These are phyloP conservation scores for Eragrostis curvula DNA, from an alignment of 176 grass and related monocot genomes.

Conservation along the genomic window DNA sequence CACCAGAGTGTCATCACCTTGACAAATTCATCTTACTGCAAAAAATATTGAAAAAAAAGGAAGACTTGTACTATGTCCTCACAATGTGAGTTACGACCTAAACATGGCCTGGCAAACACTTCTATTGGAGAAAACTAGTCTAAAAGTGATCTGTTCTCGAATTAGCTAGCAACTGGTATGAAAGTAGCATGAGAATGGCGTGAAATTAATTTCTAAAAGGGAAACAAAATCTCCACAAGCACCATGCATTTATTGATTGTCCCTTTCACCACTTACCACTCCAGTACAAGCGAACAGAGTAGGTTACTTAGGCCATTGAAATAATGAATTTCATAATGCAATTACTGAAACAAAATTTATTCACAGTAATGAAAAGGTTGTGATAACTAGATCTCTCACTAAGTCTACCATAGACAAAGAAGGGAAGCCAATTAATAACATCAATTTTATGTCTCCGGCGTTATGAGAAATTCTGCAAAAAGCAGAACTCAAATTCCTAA, in stretches of 20 bases:
- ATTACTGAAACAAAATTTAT: background rate
- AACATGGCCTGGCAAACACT: slow-evolving; percentile 7
- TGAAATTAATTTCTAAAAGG: background rate
- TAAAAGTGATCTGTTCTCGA: slow-evolving; percentile 4
- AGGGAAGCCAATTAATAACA: background rate
- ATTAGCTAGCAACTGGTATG: slow-evolving; percentile 6
- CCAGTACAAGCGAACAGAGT: slow-evolving; percentile 29
- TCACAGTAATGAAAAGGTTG: background rate
- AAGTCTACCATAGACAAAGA: background rate
- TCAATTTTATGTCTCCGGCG: background rate
- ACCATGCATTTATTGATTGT: slow-evolving; percentile 1
- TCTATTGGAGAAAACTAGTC: background rate
- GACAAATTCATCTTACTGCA: background rate
- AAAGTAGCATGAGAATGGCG: background rate
- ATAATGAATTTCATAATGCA: background rate
- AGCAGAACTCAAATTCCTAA: slow-evolving; percentile 8
- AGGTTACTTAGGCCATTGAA: slow-evolving; percentile 2
- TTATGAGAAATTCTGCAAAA: background rate
- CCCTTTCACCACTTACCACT: background rate
- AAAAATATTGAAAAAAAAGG: slow-evolving; percentile 1
- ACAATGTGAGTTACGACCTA: background rate
- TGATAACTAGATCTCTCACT: background rate
- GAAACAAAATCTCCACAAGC: background rate
- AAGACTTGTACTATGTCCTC: slow-evolving; percentile 4
- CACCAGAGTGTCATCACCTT: slow-evolving; percentile 15